Conservation (phyloP, 441 rosid species). For the Pelargonium myrrhifolium region DNA sequence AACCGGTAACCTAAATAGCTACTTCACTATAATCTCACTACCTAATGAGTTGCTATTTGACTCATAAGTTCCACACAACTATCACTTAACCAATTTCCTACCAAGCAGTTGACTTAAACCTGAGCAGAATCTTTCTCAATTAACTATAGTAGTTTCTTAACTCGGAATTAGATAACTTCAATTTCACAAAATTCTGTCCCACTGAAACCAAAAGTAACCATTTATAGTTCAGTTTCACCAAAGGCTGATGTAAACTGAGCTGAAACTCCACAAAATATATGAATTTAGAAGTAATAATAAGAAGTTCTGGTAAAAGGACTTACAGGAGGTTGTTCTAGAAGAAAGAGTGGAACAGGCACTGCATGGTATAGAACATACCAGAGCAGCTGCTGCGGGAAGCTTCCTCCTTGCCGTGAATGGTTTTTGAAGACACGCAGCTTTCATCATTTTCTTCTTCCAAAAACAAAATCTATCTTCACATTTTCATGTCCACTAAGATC, state of each 20-base stretch:
- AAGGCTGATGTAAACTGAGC: neutral
- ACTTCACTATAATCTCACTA: neutral
- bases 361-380: constrained; percentile 48
- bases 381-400: constrained; percentile 34
- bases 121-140: neutral
- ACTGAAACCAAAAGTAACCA: neutral
- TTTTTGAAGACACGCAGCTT: constrained; percentile 31
- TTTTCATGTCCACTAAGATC: constrained; percentile 17
- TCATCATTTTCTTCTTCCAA: constrained; percentile 27
- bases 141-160: neutral
- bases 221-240: no score
- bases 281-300: neutral
- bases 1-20: neutral
- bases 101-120: neutral
- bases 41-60: neutral
- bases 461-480: neutral
- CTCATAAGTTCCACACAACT: neutral
- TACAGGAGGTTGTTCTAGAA: constrained; percentile 43
- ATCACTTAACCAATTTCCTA: neutral
- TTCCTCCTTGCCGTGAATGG: constrained; percentile 36
- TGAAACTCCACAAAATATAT: neutral
- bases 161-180: neutral
- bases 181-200: neutral
- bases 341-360: constrained; percentile 20
- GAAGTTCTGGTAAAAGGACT: constrained; percentile 17